Percentiles rank a stretch among this genome's conserved stretches.
Evolutionary conservation across 106 monocot species (phyloP).

Genomic region (Chionographis japonica): DNA sequence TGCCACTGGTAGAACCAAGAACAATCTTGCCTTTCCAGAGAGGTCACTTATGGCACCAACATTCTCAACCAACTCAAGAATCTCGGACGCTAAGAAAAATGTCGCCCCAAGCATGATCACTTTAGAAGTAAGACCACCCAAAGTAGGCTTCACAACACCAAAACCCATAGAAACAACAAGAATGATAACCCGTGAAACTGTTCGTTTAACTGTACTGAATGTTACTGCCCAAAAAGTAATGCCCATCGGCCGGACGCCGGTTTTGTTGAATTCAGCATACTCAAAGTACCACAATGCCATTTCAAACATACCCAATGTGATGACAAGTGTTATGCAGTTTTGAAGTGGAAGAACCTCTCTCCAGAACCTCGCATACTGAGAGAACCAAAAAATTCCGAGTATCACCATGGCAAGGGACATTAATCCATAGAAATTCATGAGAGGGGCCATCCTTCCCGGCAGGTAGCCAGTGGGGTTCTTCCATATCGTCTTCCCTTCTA

Average conservation of each 20-base stretch:
- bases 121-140: constrained; percentile 90
- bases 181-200: constrained; percentile 68
- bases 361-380: constrained; percentile 93
- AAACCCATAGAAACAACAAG: constrained; percentile 92
- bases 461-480: constrained; percentile 94
- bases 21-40: constrained; percentile 85
- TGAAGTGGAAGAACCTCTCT: constrained; percentile 89
- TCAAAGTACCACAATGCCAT: constrained; percentile 97
- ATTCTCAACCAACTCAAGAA: constrained; percentile 94
- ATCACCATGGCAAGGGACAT: constrained; percentile 82
- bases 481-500: constrained; percentile 91
- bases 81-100: constrained; percentile 86
- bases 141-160: constrained; percentile 92
- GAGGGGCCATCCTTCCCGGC: constrained; percentile 91
- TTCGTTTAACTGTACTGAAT: constrained; percentile 74
- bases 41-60: constrained; percentile 83
- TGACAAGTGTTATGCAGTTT: constrained; percentile 86
- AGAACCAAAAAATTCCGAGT: constrained; percentile 89
- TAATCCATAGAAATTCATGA: constrained; percentile 85
- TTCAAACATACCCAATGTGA: constrained; percentile 91
- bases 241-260: constrained; percentile 75
- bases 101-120: constrained; percentile 90
- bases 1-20: constrained; percentile 83
- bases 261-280: constrained; percentile 84
- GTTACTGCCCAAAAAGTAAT: constrained; percentile 96